Evolutionary conservation across 805 yeast species (phyloP).

Genomic region (Pichia exigua): DNA sequence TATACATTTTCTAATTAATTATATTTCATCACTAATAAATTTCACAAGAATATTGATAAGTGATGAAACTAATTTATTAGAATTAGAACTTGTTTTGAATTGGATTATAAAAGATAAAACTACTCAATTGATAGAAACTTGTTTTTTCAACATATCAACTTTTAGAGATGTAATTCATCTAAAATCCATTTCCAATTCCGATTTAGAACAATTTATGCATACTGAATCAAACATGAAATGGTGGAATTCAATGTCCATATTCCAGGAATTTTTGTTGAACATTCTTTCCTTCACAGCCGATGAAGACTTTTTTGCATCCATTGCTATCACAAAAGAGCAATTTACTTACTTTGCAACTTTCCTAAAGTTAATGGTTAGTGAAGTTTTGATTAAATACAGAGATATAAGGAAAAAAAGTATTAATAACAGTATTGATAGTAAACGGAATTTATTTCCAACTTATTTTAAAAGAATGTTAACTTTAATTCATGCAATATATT

Average conservation of each 20-base stretch:
- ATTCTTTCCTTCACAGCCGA: slow-evolving; percentile 2
- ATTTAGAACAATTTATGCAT: background rate
- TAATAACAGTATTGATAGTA: background rate
- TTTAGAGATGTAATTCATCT: background rate
- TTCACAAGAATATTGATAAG: background rate
- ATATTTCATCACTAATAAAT: background rate
- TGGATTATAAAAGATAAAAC: slow-evolving; percentile 4
- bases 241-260: background rate
- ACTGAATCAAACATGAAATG: background rate
- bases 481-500: slow-evolving; percentile 55
- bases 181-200: background rate
- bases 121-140: background rate
- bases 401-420: background rate
- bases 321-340: background rate
- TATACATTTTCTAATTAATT: background rate
- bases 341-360: background rate
- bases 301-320: background rate
- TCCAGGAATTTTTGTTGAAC: slow-evolving; percentile 3
- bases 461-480: background rate
- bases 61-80: background rate
- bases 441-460: background rate
- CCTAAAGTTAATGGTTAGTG: background rate
- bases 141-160: background rate
- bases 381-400: slow-evolving; percentile 1
- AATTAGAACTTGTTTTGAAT: background rate